Evolutionary conservation across 2,329 filamentous ascomycete genomes (phyloP).

Genomic region (Mycocentrospora acerina): DNA sequence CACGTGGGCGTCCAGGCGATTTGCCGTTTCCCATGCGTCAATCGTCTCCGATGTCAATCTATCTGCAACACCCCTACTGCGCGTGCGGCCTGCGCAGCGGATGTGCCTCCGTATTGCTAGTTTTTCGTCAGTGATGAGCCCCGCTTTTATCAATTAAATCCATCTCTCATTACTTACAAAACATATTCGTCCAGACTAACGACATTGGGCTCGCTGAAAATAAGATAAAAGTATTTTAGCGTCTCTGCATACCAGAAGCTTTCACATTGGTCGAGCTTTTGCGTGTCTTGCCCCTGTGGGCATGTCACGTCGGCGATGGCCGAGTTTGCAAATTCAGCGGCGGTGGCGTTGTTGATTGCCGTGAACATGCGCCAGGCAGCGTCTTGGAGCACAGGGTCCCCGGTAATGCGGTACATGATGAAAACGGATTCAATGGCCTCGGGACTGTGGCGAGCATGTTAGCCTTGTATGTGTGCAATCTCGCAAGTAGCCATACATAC

Average conservation of each 20-base stretch:
- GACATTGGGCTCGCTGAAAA: slow-evolving; percentile 69
- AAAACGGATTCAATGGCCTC: slow-evolving; percentile 88
- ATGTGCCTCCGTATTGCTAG: slow-evolving; percentile 57
- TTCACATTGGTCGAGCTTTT: slow-evolving; percentile 49
- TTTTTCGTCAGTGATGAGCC: neutral
- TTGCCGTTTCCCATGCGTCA: too few species aligned
- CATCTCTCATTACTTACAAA: slow-evolving; percentile 41
- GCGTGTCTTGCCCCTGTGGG: slow-evolving; percentile 19
- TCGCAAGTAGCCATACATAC: slow-evolving; percentile 14
- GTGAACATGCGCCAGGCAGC: slow-evolving; percentile 86
- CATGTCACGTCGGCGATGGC: slow-evolving; percentile 67
- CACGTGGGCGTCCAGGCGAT: too few species aligned
- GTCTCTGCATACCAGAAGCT: slow-evolving; percentile 92
- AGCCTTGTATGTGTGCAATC: slow-evolving; percentile 4
- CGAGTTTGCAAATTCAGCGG: slow-evolving; percentile 67
- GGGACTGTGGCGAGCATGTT: slow-evolving; percentile 54
- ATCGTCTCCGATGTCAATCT: too few species aligned
- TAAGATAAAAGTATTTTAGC: slow-evolving; percentile 86
- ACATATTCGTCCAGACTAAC: slow-evolving; percentile 70
- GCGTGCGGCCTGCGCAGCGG: slow-evolving; percentile 46
- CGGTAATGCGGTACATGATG: slow-evolving; percentile 88
- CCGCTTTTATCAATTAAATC: neutral
- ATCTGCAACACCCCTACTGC: too few species aligned
- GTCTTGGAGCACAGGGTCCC: slow-evolving; percentile 72
- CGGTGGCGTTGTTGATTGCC: slow-evolving; percentile 66